Percentiles rank a stretch among this genome's conserved stretches.
Evolutionary conservation across 192 early-diverging fungal genomes (phyloP).

Genomic region (Rhizoclosmatium globosum): DNA sequence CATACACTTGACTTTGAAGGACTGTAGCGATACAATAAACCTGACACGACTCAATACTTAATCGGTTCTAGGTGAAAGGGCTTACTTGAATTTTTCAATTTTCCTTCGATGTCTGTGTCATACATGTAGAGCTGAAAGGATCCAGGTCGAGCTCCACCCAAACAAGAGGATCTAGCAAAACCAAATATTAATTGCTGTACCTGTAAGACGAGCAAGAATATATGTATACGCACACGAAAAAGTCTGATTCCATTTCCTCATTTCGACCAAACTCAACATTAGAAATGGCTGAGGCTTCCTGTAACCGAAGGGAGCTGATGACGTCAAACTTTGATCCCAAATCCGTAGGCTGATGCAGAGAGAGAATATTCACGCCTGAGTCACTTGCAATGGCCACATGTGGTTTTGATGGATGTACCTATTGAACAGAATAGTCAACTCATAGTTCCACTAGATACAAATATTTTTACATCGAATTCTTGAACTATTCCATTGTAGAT

Average conservation of each 20-base stretch:
- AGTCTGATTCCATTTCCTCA: background rate
- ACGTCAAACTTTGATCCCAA: too few relatives aligned
- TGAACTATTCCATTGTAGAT: background rate
- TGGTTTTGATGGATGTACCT: background rate
- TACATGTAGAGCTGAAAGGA: constrained; percentile 18
- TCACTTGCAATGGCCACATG: background rate
- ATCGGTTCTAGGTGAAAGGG: background rate
- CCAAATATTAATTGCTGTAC: background rate
- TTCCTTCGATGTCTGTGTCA: background rate
- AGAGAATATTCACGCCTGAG: background rate
- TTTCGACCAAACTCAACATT: too few relatives aligned
- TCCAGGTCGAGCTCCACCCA: constrained; percentile 2
- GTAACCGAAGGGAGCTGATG: too few relatives aligned
- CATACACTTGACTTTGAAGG: constrained; percentile 12
- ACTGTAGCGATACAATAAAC: constrained; percentile 11
- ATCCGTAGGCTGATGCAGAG: background rate
- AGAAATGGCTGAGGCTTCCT: too few relatives aligned
- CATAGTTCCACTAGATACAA: background rate
- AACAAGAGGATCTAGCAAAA: constrained; percentile 1
- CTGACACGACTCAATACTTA: too few relatives aligned
- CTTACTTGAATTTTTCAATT: background rate
- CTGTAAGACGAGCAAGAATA: background rate
- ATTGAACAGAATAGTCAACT: background rate
- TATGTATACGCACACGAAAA: background rate
- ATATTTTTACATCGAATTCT: background rate